phyloP scores from a whole-genome alignment of 495 filamentous ascomycete species.

The Hypoxylon fuscum region DNA sequence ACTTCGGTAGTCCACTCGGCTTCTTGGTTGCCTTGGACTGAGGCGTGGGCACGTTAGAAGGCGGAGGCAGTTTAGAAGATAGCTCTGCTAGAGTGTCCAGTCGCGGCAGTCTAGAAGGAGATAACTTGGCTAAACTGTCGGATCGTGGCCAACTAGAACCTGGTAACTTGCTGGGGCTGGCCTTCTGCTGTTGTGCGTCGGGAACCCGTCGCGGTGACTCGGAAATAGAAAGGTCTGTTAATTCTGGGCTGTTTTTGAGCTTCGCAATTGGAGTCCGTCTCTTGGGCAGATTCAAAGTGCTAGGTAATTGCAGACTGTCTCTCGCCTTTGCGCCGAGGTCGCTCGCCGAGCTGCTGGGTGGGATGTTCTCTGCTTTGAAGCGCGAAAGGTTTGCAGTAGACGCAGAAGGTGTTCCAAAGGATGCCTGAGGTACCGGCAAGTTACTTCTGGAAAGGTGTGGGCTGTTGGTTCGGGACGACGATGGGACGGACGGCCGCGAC shows the following conservation, averaged over 20 bases:
- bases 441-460: neutral
- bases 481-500: conserved; percentile 8
- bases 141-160: too few species aligned
- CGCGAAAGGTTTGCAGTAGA: neutral
- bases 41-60: neutral
- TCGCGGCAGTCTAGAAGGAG: too few species aligned
- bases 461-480: neutral
- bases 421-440: conserved; percentile 3
- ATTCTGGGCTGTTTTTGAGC: neutral
- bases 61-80: too few species aligned
- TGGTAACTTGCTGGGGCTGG: too few species aligned
- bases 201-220: too few species aligned
- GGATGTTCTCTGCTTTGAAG: conserved; percentile 34
- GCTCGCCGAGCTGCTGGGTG: conserved; percentile 14
- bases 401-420: neutral
- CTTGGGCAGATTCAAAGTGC: conserved; percentile 8
- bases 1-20: conserved; percentile 40
- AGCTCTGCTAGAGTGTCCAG: neutral
- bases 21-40: conserved; percentile 12
- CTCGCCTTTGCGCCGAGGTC: conserved; percentile 9
- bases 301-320: conserved; percentile 12
- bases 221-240: too few species aligned
- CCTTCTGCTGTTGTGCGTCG: too few species aligned
- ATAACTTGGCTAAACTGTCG: neutral
- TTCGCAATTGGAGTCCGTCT: neutral